Conservation (phyloP, 768 basidiomycete genomes). For the Russula brevipes region DNA sequence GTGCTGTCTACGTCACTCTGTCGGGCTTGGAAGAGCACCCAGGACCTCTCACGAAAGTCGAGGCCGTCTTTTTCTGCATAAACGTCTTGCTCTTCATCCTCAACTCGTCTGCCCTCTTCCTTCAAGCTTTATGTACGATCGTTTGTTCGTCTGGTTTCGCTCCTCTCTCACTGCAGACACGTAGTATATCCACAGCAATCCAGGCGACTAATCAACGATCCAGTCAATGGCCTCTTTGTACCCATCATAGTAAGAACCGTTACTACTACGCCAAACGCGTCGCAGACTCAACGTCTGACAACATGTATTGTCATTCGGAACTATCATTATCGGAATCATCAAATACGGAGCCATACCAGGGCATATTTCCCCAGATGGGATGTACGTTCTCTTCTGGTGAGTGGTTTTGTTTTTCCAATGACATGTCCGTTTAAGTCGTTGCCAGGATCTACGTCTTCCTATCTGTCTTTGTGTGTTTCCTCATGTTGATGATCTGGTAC, state of each 20-base stretch:
- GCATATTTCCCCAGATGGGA: slow-evolving; percentile 33
- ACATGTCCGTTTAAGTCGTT: neutral
- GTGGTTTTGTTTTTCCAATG: neutral
- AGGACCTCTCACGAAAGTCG: slow-evolving; percentile 32
- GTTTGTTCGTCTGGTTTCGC: no score
- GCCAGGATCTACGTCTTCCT: slow-evolving; percentile 41
- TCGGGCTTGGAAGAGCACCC: slow-evolving; percentile 37
- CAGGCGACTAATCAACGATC: slow-evolving; percentile 39
- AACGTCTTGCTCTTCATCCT: slow-evolving; percentile 42
- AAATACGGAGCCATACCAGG: slow-evolving; percentile 41
- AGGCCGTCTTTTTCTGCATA: slow-evolving; percentile 44
- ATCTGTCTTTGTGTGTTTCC: slow-evolving; percentile 38
- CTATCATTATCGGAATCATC: slow-evolving; percentile 45
- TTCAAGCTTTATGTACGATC: slow-evolving; percentile 41
- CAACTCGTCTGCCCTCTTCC: slow-evolving; percentile 38
- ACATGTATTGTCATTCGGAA: slow-evolving; percentile 46
- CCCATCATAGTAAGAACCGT: slow-evolving; percentile 32
- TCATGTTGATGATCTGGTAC: slow-evolving; percentile 49
- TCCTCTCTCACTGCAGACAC: neutral
- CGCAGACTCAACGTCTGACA: neutral
- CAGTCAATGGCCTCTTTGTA: slow-evolving; percentile 42
- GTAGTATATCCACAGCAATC: slow-evolving; percentile 44
- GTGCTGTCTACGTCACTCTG: slow-evolving; percentile 28
- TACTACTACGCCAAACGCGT: neutral
- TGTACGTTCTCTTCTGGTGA: slow-evolving; percentile 44